Evolutionary conservation across 495 filamentous ascomycete species (phyloP).

Genomic region (Aspergillus indologenus): DNA sequence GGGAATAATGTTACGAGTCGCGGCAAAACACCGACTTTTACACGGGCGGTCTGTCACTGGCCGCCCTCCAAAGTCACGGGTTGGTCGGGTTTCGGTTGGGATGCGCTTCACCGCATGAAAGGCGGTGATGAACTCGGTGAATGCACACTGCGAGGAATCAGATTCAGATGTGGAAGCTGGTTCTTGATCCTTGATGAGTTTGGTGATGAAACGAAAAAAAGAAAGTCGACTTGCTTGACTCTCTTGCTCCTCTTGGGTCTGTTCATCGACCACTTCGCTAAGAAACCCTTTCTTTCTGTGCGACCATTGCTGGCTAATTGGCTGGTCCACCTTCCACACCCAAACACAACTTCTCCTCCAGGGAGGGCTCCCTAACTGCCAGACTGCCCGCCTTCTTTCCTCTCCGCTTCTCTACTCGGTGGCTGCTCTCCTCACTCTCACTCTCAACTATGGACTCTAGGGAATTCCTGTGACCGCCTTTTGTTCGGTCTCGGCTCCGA

Average conservation of each 20-base stretch:
- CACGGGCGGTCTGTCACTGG: slow-evolving; percentile 40
- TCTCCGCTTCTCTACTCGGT: background rate
- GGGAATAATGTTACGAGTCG: slow-evolving; percentile 19
- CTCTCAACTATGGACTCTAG: background rate
- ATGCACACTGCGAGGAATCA: slow-evolving; percentile 7
- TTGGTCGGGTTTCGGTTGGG: slow-evolving; percentile 16
- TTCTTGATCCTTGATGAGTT: slow-evolving; percentile 1
- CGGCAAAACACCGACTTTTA: slow-evolving; percentile 43
- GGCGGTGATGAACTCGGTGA: slow-evolving; percentile 42
- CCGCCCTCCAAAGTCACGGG: slow-evolving; percentile 26
- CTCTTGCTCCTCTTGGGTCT: background rate
- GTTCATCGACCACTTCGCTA: background rate
- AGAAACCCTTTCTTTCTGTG: slow-evolving; percentile 2
- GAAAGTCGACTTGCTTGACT: slow-evolving; percentile 6
- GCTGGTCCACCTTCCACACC: background rate
- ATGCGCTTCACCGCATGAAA: slow-evolving; percentile 46
- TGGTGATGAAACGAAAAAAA: slow-evolving; percentile 1
- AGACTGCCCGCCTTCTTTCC: background rate
- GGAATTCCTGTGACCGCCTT: slow-evolving; percentile 1
- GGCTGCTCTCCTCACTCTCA: too few species aligned
- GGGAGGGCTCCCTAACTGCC: background rate
- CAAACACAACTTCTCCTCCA: too few species aligned
- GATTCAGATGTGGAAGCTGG: too few species aligned
- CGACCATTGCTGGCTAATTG: background rate
- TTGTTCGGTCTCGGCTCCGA: background rate